These are phyloP conservation scores for Thermothielavioides terrestris DNA, from an alignment of 495 filamentous ascomycete species.

Conservation along the genomic window DNA sequence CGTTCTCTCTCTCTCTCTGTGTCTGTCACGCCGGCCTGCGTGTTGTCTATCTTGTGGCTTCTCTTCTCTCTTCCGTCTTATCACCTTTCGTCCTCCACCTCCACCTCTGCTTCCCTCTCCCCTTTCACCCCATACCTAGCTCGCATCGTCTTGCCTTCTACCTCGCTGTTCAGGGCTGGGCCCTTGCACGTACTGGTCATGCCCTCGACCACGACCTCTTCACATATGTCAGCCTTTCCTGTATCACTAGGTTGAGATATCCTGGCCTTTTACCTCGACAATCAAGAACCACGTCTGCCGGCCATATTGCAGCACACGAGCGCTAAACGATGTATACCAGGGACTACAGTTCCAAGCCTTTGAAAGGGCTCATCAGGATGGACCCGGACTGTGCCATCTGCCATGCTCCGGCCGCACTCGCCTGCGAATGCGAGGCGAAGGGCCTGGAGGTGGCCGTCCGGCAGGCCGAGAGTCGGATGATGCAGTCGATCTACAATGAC, in stretches of 20 bases:
- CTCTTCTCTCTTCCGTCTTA: conserved; percentile 21
- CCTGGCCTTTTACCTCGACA: not conserved
- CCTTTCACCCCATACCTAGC: conserved; percentile 10
- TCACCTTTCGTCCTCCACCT: conserved; percentile 15
- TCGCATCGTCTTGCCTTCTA: not conserved
- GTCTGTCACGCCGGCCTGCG: conserved; percentile 12
- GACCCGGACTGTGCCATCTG: conserved; percentile 67
- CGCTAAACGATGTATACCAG: conserved; percentile 46
- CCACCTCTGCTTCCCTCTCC: conserved; percentile 21
- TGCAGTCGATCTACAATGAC: conserved; percentile 52
- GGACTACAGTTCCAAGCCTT: conserved; percentile 32
- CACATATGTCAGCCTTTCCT: conserved; percentile 13
- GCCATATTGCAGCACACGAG: conserved; percentile 1
- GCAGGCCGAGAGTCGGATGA: conserved; percentile 56
- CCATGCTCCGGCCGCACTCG: conserved; percentile 50
- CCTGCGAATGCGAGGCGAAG: conserved; percentile 62
- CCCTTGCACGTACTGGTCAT: conserved; percentile 22
- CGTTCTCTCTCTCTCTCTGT: conserved; percentile 9
- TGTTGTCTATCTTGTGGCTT: conserved; percentile 11
- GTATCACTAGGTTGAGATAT: conserved; percentile 21
- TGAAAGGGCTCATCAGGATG: conserved; percentile 48
- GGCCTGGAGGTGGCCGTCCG: conserved; percentile 56
- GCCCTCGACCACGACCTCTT: conserved; percentile 22
- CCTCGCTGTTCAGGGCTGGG: conserved; percentile 26
- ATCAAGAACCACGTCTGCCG: too few species aligned